phyloP scores from a whole-genome alignment of 495 filamentous ascomycete genomes.

The Penicillium maclennaniae region DNA sequence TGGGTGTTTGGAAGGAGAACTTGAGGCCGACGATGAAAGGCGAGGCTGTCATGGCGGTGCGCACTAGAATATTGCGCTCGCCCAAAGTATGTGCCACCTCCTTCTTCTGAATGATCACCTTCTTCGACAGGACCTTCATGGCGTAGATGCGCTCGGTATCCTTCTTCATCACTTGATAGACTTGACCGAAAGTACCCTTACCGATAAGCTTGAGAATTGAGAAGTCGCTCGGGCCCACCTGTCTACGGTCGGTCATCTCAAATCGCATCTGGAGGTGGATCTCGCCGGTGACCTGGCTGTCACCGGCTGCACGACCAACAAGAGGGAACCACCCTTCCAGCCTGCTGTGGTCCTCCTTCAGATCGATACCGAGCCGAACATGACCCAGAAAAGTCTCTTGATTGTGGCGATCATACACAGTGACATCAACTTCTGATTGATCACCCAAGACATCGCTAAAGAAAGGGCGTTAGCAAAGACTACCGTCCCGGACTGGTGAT shows the following conservation, averaged over 20 bases:
- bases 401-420: conserved; percentile 82
- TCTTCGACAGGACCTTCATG: conserved; percentile 99
- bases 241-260: conserved; percentile 84
- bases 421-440: conserved; percentile 87
- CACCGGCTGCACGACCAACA: conserved; percentile 59
- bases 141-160: conserved; percentile 95
- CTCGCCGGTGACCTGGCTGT: conserved; percentile 79
- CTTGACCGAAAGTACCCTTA: conserved; percentile 98
- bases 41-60: conserved; percentile 91
- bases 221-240: conserved; percentile 96
- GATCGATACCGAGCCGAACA: conserved; percentile 68
- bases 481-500: neutral
- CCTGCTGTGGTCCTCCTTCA: conserved; percentile 62
- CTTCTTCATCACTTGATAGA: conserved; percentile 98
- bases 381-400: conserved; percentile 91
- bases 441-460: conserved; percentile 91
- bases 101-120: conserved; percentile 99
- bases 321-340: conserved; percentile 85
- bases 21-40: conserved; percentile 98
- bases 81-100: conserved; percentile 96
- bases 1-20: conserved; percentile 97
- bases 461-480: conserved; percentile 12
- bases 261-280: conserved; percentile 82
- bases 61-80: conserved; percentile 93
- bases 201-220: conserved; percentile 93